Conservation (phyloP, 2,329 filamentous ascomycete species). For the Aspergillus spinulosporus region DNA sequence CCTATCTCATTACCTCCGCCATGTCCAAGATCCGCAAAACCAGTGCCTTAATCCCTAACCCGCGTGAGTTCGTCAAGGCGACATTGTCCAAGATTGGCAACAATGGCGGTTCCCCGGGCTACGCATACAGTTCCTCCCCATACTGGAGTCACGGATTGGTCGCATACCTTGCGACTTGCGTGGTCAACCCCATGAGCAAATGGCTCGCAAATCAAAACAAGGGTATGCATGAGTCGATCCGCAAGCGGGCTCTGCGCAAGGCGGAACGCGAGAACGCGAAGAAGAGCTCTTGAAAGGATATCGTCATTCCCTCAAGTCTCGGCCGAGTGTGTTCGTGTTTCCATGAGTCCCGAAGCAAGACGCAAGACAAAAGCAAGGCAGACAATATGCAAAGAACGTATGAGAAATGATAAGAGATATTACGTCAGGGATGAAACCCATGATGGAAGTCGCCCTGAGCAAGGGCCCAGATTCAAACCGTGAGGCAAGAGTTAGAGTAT, state of each 20-base stretch:
- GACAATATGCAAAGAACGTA: constrained; percentile 1
- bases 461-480: neutral
- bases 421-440: neutral
- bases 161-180: constrained; percentile 72
- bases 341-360: neutral
- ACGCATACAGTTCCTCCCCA: constrained; percentile 82
- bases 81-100: constrained; percentile 78
- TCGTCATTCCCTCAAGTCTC: neutral
- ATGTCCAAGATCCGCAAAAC: constrained; percentile 94
- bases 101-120: constrained; percentile 72
- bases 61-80: constrained; percentile 76
- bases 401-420: constrained; percentile 1
- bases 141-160: constrained; percentile 91
- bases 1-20: constrained; percentile 89
- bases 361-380: neutral
- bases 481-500: neutral
- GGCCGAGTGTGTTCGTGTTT: neutral
- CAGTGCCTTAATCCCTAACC: constrained; percentile 74
- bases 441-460: neutral
- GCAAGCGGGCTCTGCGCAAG: constrained; percentile 79
- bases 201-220: constrained; percentile 62
- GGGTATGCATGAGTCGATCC: constrained; percentile 78
- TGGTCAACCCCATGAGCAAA: constrained; percentile 59
- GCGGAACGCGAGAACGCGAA: constrained; percentile 72
- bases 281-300: constrained; percentile 38